Base-by-base conservation (phyloP, 1,139 yeast genomes). In the Geotrichum europaeum region DNA sequence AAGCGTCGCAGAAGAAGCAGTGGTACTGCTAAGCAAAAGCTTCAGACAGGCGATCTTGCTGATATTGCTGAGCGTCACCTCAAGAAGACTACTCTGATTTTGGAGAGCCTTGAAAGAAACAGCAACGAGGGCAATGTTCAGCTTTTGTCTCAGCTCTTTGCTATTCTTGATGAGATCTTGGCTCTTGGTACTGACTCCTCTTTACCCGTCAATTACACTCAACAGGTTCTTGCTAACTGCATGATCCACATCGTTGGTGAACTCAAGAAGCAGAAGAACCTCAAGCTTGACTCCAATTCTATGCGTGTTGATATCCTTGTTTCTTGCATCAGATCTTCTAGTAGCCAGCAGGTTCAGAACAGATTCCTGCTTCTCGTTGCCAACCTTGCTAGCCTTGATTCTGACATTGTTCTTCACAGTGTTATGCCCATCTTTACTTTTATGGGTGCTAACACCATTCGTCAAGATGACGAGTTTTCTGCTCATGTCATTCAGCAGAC, bases 371-470 rank as follows among this genome's bases (percentile, higher is more conserved):
- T 94, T 65, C 92, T 94, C 22, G 85, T 94, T 67, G 89, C 98
- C 2, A 87, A 91, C 59, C 78, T 94, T 67, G 98, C 98, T 0
- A 79, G 91, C 0, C 77, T 92, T 61, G 90, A 94, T 20, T 97
- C 99, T 9, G 98, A 94, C 71, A 84, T 88, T 50, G 91, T 94
- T 49, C 79, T 95, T 65, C 98, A 95, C 75, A 89, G 97, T 3
- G 96, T 95, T 15, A 94, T 94, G 99, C 99, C 99, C 22, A 92
- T 94, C 60, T 94, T 94, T 78, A 95, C 99, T 0, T 95, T 94
- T 70, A 94, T 94, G 99, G 99, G 99, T 61, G 96, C 98, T 36
- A 96, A 91, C 69, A 91, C 98, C 13, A 84, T 95, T 58, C 86
- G 97, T 70, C 97, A 94, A 76, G 99, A 94, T 73, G 98, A 94